Evolutionary conservation across 768 basidiomycete species (phyloP), one percentile per base, ranked within the genome.

Genomic region (Mycena alexandri): DNA sequence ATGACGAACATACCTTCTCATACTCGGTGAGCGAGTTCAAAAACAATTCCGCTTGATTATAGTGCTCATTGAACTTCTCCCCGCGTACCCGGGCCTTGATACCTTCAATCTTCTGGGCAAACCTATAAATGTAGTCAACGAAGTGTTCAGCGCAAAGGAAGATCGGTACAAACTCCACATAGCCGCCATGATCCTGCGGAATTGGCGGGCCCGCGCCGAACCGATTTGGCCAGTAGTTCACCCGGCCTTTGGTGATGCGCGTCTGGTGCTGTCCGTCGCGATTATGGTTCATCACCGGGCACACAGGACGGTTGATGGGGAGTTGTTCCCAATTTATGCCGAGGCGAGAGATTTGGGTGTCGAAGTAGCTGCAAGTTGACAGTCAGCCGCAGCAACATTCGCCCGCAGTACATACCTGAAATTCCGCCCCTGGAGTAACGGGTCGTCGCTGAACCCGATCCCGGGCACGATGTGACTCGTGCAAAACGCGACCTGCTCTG

Each of bases 401-500:
- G 3, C 29, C 6, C 29, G 29, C 29, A 29, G 29, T 29, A 29
- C 29, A 29, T 29, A 29, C 0, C 89, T 91, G 79, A 95, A 95
- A 79, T 94, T 94, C 44, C 95, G 85, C 5, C 91, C 90, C 79
- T 93, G 91, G n/a, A 95, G 82, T 29, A 95, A 79, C 4, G 93
- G 93, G 72, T 94, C 93, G 74, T 92, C 86, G 71, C 88, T 90
- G 74, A 91, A 90, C 9, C 88, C 89, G 58, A 90, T 90, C 9
- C 88, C 89, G 5, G 89, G 90, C 10, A 90, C 89, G 33, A 90
- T 81, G 54, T 90, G 89, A 33, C 80, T 81, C 1, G 94, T 96
- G 77, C 93, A 96, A 78, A 95, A 96, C 0, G 94, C 95, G 58
- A 90, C 90, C 78, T 95, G 94, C 78, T 97, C 95, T 8, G 89